A percentile compares a stretch with the other conserved stretches of the same genome.
Conservation (phyloP, 371 early-diverging fungal species). For the Entomophthora muscae region DNA sequence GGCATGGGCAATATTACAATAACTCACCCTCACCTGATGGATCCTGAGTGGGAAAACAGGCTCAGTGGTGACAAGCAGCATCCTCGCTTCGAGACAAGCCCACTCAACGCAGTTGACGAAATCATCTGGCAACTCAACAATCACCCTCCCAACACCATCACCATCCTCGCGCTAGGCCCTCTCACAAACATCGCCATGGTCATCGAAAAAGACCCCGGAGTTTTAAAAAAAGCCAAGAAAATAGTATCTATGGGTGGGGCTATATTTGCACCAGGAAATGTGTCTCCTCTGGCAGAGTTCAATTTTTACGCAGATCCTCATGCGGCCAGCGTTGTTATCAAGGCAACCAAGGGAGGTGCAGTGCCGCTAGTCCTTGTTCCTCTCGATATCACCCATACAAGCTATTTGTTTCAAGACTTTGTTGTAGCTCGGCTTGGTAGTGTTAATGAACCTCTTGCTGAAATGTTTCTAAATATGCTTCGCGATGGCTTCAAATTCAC, state of each 20-base stretch:
- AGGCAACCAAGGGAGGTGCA: constrained; percentile 16
- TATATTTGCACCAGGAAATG: constrained; percentile 19
- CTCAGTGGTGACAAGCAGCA: neutral
- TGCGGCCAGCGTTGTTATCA: constrained; percentile 24
- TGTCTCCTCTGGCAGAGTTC: constrained; percentile 30
- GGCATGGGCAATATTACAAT: constrained; percentile 25
- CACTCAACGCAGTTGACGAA: constrained; percentile 21
- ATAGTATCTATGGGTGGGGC: constrained; percentile 30
- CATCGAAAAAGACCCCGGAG: constrained; percentile 22
- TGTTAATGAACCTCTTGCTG: neutral
- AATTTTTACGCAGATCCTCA: constrained; percentile 31
- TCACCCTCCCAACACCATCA: constrained; percentile 23
- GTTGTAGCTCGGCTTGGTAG: neutral
- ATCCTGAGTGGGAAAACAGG: constrained; percentile 19
- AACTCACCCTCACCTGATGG: constrained; percentile 19
- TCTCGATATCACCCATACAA: constrained; percentile 16
- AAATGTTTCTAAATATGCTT: neutral
- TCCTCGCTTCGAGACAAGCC: constrained; percentile 11
- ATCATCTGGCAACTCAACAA: constrained; percentile 23
- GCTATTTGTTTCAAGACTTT: neutral
- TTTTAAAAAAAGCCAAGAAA: constrained; percentile 25
- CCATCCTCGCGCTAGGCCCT: constrained; percentile 29
- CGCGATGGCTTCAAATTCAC: neutral
- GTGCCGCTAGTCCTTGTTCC: constrained; percentile 22
- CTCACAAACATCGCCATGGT: constrained; percentile 37